Evolutionary conservation across 2,329 filamentous ascomycete genomes (phyloP), one percentile per base, ranked within the genome.

Genomic region (Ophioceras dolichostomum): DNA sequence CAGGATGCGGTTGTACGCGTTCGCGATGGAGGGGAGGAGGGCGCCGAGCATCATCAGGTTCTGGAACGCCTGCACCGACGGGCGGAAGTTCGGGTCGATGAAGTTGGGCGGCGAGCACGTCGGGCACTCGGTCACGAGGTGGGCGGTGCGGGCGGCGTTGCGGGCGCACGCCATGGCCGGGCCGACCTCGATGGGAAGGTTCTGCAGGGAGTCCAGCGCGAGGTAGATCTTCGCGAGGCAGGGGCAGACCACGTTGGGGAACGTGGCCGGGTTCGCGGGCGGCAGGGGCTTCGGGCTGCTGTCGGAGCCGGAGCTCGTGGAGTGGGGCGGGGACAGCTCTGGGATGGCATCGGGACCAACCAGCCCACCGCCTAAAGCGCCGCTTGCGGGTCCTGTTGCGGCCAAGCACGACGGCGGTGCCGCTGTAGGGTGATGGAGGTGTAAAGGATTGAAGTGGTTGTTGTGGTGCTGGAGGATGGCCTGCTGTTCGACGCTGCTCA

Each of bases 1-100:
- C 10, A 79, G 57, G 33, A 79, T 69, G 20, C 54, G 57, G 38
- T 61, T 62, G 57, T 79, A 79, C 7, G 70, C 68, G 49, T 74
- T 68, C 37, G 67, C 71, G 32, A 73, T 64, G 8, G 70, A 68
- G 2, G 73, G 72, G 4, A 79, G 56, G 21, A 79, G 61, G 2
- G 72, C 66, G 6, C 65, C 70, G 4, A 79, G 57, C 37, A 74
- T 60, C 71, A 77, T 76, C 35, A 68, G 59, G 47, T 65, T 76
- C 49, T 78, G 74, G 42, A 73, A 70, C 21, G 60, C 46, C 36
- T 70, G 64, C 36, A 75, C 62, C 17, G 64, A 58, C 2, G 60
- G 56, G 1, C 56, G 50, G 21, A 53, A 44, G 19, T 45, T 44
- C 1, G 54, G 45, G 5, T 64, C 57, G 7, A 57, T 47, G 13